A percentile compares a stretch with the other conserved stretches of the same genome.
These are phyloP conservation scores for Leccinum imitatum DNA, from an alignment of 768 basidiomycete species.

Conservation along the genomic window DNA sequence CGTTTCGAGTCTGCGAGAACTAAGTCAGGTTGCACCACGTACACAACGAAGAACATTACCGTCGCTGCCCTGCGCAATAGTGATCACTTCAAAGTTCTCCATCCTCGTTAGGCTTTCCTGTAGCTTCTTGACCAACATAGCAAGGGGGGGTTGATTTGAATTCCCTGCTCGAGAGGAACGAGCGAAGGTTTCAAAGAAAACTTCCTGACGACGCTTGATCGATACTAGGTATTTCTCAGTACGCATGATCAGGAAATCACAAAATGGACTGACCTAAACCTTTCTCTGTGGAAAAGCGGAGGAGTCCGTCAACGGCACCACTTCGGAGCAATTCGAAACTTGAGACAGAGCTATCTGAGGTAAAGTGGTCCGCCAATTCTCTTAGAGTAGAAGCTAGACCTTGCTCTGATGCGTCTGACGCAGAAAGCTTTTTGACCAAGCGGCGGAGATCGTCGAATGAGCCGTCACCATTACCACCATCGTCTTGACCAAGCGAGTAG, in stretches of 20 bases:
- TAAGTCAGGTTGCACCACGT: slow-evolving; percentile 3
- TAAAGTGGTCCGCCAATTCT: slow-evolving; percentile 80
- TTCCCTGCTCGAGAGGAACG: slow-evolving; percentile 46
- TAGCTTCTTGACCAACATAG: slow-evolving; percentile 87
- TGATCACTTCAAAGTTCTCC: slow-evolving; percentile 94
- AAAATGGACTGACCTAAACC: slow-evolving; percentile 26
- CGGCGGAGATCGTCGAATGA: slow-evolving; percentile 62
- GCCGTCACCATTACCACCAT: slow-evolving; percentile 51
- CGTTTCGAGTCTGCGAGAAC: slow-evolving; percentile 72
- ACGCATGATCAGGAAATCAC: background rate
- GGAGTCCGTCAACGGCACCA: slow-evolving; percentile 84
- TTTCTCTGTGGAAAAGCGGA: slow-evolving; percentile 79
- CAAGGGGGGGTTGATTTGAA: slow-evolving; percentile 57
- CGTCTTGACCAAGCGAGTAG: slow-evolving; percentile 60
- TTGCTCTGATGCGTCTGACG: slow-evolving; percentile 56
- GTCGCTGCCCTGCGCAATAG: slow-evolving; percentile 79
- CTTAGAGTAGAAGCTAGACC: slow-evolving; percentile 60
- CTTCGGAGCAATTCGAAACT: slow-evolving; percentile 96
- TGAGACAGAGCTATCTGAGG: slow-evolving; percentile 77
- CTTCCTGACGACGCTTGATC: slow-evolving; percentile 64
- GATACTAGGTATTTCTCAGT: slow-evolving; percentile 47
- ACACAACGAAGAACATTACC: slow-evolving; percentile 43
- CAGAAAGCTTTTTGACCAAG: slow-evolving; percentile 65
- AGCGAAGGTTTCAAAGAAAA: slow-evolving; percentile 79
- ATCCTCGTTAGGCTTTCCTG: slow-evolving; percentile 95